Conservation (phyloP, 345 rosid genomes). For the Salix arbutifolia region DNA sequence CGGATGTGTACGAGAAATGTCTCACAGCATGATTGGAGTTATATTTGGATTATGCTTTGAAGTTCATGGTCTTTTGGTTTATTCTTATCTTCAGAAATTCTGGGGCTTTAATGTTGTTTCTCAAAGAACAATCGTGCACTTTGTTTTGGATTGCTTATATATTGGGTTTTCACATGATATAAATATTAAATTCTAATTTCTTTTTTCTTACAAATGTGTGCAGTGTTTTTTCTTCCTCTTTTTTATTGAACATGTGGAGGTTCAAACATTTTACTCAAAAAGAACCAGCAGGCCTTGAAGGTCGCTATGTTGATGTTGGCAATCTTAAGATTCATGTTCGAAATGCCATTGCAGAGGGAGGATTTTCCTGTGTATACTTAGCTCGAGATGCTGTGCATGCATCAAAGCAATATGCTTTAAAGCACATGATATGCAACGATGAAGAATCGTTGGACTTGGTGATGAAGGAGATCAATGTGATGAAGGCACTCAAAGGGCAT, state of each 20-base stretch:
- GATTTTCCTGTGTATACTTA: conserved; percentile 87
- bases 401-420: conserved; percentile 86
- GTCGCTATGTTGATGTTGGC: conserved; percentile 75
- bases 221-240: conserved; percentile 26
- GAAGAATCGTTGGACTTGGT: conserved; percentile 72
- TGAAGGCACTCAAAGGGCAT: conserved; percentile 84
- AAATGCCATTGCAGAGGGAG: conserved; percentile 84
- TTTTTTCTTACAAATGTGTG: background rate
- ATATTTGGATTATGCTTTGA: too few relatives aligned
- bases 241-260: conserved; percentile 72
- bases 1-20: too few relatives aligned
- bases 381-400: conserved; percentile 64
- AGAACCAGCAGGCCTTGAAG: conserved; percentile 86
- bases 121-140: too few relatives aligned
- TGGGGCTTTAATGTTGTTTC: too few relatives aligned
- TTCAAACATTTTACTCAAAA: conserved; percentile 80
- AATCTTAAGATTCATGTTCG: conserved; percentile 71
- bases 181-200: background rate
- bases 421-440: conserved; percentile 91
- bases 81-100: too few relatives aligned
- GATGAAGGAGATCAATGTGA: conserved; percentile 73
- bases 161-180: too few relatives aligned
- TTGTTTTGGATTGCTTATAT: too few relatives aligned
- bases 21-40: too few relatives aligned
- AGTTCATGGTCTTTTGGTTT: too few relatives aligned